phyloP scores from a whole-genome alignment of 1,284 basidiomycete species.

The Ganoderma meredithae region DNA sequence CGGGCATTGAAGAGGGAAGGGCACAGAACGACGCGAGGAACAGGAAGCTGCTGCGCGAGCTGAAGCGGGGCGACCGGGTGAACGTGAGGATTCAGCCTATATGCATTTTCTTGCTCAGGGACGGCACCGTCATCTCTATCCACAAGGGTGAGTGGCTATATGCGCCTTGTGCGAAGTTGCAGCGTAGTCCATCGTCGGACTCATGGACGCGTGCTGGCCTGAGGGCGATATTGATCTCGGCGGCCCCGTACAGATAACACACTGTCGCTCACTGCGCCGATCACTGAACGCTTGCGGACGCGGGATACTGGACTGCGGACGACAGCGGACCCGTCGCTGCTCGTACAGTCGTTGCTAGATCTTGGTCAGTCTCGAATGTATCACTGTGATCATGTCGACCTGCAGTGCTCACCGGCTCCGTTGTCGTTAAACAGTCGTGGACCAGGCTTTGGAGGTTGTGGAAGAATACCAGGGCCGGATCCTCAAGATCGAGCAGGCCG shows the following conservation, averaged over 20 bases:
- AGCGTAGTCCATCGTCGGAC: too few relatives aligned
- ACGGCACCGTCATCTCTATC: conserved; percentile 51
- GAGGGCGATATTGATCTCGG: too few relatives aligned
- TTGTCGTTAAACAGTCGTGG: conserved; percentile 55
- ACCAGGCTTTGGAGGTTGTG: conserved; percentile 69
- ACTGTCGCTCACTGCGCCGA: conserved; percentile 60
- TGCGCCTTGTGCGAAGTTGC: too few relatives aligned
- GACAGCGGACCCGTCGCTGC: conserved; percentile 66
- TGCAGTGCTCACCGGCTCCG: background rate
- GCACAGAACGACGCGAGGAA: conserved; percentile 36
- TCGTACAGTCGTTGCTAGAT: conserved; percentile 70
- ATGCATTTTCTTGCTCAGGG: conserved; percentile 69
- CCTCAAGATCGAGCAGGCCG: conserved; percentile 62
- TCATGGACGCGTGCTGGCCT: too few relatives aligned
- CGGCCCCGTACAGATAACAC: conserved; percentile 43
- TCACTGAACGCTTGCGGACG: conserved; percentile 60
- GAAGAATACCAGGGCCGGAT: conserved; percentile 71
- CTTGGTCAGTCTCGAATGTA: conserved; percentile 51
- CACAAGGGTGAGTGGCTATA: conserved; percentile 41
- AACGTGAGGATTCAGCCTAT: conserved; percentile 65
- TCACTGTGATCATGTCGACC: background rate
- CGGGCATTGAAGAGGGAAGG: conserved; percentile 23
- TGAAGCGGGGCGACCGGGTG: conserved; percentile 68
- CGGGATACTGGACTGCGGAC: conserved; percentile 65
- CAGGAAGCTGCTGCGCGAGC: conserved; percentile 50